Conservation (phyloP, 2,329 filamentous ascomycete species). For the Microsporum audouinii region DNA sequence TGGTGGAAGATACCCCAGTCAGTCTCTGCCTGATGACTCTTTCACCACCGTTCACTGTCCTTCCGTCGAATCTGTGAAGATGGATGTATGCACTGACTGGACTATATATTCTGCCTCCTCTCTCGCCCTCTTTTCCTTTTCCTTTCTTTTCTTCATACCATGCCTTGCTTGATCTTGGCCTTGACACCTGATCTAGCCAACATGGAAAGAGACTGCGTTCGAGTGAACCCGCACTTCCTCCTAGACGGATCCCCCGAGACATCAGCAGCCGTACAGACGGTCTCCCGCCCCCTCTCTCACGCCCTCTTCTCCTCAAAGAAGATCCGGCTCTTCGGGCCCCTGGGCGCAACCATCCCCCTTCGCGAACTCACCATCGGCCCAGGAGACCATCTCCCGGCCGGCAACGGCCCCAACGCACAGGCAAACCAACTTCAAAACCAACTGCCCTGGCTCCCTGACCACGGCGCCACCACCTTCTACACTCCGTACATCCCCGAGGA, state of each 20-base stretch:
- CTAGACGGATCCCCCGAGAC: not conserved
- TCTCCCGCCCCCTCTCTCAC: conserved; percentile 4
- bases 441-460: not conserved
- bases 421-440: not conserved
- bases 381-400: not conserved
- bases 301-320: conserved; percentile 7
- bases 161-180: too few species aligned
- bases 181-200: not conserved
- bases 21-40: not conserved
- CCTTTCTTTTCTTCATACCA: not conserved
- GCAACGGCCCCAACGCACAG: not conserved
- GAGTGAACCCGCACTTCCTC: not conserved
- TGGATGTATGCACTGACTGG: not conserved
- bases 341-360: conserved; percentile 3
- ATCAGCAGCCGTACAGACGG: conserved; percentile 1
- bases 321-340: conserved; percentile 7
- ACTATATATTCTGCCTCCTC: not conserved
- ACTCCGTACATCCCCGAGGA: not conserved
- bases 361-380: conserved; percentile 2
- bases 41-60: not conserved
- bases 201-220: not conserved
- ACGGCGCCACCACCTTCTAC: conserved; percentile 5
- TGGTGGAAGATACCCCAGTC: too few species aligned
- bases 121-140: not conserved
- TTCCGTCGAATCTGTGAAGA: not conserved